phyloP scores from a whole-genome alignment of 768 basidiomycete genomes.

The Boletus eberwhitei region DNA sequence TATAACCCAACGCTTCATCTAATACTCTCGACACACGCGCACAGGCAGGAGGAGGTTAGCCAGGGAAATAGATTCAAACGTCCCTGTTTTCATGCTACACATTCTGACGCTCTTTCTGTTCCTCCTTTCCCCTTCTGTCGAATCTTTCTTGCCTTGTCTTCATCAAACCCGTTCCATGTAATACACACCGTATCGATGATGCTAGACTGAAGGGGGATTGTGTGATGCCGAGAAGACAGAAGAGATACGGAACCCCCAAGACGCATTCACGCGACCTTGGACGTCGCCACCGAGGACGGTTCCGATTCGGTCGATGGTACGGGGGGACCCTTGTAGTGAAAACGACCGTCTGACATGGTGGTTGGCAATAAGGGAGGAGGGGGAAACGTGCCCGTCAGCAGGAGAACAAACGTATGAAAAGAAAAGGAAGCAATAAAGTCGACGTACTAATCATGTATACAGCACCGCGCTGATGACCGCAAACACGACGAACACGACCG shows the following conservation, averaged over 20 bases:
- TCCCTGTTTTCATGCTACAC: no score
- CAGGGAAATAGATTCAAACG: not conserved
- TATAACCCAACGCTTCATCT: constrained; percentile 12
- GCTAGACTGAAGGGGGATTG: no score
- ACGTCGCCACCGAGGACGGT: not conserved
- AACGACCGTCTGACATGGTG: constrained; percentile 36
- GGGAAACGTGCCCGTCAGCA: not conserved
- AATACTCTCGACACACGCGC: not conserved
- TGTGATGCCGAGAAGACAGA: no score
- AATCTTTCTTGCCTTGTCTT: no score
- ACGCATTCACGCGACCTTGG: constrained; percentile 10
- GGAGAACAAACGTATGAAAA: constrained; percentile 17
- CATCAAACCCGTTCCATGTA: no score
- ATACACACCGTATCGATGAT: no score
- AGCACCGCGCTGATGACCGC: constrained; percentile 53
- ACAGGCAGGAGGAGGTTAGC: not conserved
- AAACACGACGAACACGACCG: constrained; percentile 65
- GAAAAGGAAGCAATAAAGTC: no score
- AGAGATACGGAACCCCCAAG: no score
- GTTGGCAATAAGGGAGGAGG: not conserved
- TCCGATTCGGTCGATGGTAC: constrained; percentile 21
- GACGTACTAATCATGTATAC: constrained; percentile 57
- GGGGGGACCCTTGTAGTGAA: constrained; percentile 44
- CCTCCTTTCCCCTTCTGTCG: not conserved
- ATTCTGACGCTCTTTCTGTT: not conserved